Conservation (phyloP, 2,329 filamentous ascomycete species). For the Talaromyces sp. region DNA sequence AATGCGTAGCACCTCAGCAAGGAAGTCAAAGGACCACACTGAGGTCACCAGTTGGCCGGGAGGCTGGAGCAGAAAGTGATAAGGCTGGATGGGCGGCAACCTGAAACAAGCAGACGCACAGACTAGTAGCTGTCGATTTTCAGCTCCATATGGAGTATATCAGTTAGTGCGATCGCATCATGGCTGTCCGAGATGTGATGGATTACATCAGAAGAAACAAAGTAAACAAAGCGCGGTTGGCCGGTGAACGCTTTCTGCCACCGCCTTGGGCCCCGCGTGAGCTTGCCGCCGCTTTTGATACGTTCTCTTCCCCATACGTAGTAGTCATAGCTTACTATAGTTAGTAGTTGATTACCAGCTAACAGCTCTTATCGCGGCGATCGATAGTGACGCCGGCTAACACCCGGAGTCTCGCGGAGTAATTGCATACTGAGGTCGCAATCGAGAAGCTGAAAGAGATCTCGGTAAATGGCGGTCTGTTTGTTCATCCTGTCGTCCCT, state of each 20-base stretch:
- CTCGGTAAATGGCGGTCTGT: neutral
- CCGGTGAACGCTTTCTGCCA: conserved; percentile 21
- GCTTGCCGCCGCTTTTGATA: neutral
- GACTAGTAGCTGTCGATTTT: neutral
- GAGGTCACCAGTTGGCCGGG: neutral
- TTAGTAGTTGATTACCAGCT: neutral
- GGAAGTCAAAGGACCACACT: neutral
- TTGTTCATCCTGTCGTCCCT: neutral
- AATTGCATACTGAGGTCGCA: neutral
- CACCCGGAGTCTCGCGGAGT: neutral
- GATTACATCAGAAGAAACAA: conserved; percentile 5
- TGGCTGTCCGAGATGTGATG: neutral
- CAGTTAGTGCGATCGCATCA: neutral
- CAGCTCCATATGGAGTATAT: conserved; percentile 3
- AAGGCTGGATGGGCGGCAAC: neutral
- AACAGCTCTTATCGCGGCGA: neutral
- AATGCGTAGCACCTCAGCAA: neutral
- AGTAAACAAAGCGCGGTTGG: conserved; percentile 22
- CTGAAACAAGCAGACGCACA: neutral
- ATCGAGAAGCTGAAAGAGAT: neutral
- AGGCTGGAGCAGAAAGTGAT: neutral
- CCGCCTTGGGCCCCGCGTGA: conserved; percentile 15
- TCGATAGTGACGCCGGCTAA: neutral
- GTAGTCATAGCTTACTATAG: too few species aligned
- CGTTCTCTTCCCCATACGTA: too few species aligned